Evolutionary conservation across 2,329 filamentous ascomycete species (phyloP).

Genomic region (Pseudogymnoascus sp.): DNA sequence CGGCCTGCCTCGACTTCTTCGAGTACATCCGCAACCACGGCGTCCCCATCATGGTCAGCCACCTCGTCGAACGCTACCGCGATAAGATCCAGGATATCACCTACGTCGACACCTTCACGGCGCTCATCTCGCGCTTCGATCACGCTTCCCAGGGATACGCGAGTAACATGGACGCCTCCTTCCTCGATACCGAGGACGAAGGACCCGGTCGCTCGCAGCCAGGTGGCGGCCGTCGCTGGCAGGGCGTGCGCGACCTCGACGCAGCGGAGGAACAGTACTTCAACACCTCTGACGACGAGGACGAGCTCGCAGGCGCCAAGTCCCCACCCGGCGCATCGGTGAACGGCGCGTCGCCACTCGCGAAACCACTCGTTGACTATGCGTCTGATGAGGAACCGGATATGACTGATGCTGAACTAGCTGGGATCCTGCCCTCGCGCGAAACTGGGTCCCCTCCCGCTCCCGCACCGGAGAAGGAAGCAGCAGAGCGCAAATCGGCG

Average conservation of each 20-base stretch:
- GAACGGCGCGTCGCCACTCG: slow-evolving; percentile 55
- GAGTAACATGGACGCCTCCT: slow-evolving; percentile 56
- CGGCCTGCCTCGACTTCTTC: slow-evolving; percentile 88
- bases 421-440: slow-evolving; percentile 18
- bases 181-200: slow-evolving; percentile 60
- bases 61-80: slow-evolving; percentile 76
- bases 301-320: slow-evolving; percentile 47
- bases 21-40: slow-evolving; percentile 79
- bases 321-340: slow-evolving; percentile 30
- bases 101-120: slow-evolving; percentile 77
- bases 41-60: slow-evolving; percentile 70
- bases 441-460: slow-evolving; percentile 28
- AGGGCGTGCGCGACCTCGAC: slow-evolving; percentile 74
- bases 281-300: slow-evolving; percentile 79
- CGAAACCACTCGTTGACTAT: slow-evolving; percentile 81
- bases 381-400: slow-evolving; percentile 82
- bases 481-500: slow-evolving; percentile 13
- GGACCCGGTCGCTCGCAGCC: slow-evolving; percentile 34
- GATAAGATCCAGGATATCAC: slow-evolving; percentile 67
- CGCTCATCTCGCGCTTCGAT: slow-evolving; percentile 68
- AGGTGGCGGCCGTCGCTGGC: slow-evolving; percentile 53
- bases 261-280: slow-evolving; percentile 88
- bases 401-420: slow-evolving; percentile 32
- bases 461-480: slow-evolving; percentile 7
- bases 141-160: slow-evolving; percentile 60